These are phyloP conservation scores for Pholiota adiposa DNA, from an alignment of 1,284 basidiomycete species.

Conservation along the genomic window DNA sequence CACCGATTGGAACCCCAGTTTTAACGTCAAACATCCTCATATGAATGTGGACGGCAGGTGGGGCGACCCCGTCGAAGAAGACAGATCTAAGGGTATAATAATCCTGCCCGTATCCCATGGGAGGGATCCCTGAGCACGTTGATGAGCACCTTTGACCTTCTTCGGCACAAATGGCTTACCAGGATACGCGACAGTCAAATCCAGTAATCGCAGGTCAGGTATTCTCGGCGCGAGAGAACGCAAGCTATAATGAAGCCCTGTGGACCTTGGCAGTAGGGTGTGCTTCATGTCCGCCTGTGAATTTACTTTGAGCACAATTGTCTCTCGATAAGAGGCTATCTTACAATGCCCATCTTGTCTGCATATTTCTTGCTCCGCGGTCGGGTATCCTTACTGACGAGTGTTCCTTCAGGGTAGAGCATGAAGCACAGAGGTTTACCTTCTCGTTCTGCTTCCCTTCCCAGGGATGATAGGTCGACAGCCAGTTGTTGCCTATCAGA, in stretches of 20 bases:
- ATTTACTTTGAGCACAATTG: slow-evolving; percentile 61
- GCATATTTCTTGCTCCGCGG: slow-evolving; percentile 86
- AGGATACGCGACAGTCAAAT: slow-evolving; percentile 90
- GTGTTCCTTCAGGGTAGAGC: slow-evolving; percentile 93
- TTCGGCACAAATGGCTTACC: slow-evolving; percentile 46
- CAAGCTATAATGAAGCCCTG: slow-evolving; percentile 86
- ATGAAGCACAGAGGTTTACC: slow-evolving; percentile 81
- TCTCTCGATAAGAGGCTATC: slow-evolving; percentile 34
- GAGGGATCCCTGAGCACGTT: slow-evolving; percentile 59
- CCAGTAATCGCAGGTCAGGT: slow-evolving; percentile 81
- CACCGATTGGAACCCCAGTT: slow-evolving; percentile 68
- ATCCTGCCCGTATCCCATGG: slow-evolving; percentile 75
- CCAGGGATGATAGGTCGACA: slow-evolving; percentile 59
- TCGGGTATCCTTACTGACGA: slow-evolving; percentile 82
- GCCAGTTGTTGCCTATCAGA: slow-evolving; percentile 74
- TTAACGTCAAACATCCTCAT: slow-evolving; percentile 76
- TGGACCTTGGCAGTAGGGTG: slow-evolving; percentile 86
- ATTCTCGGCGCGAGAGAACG: slow-evolving; percentile 81
- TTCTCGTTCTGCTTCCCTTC: slow-evolving; percentile 61
- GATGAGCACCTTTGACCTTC: slow-evolving; percentile 9
- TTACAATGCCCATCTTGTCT: slow-evolving; percentile 79
- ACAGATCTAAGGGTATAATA: slow-evolving; percentile 91
- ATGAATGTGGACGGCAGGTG: slow-evolving; percentile 89
- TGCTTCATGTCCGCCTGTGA: slow-evolving; percentile 79
- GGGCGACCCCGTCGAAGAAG: slow-evolving; percentile 82